Conservation (phyloP, 768 basidiomycete genomes). For the Tulasnella sp. region DNA sequence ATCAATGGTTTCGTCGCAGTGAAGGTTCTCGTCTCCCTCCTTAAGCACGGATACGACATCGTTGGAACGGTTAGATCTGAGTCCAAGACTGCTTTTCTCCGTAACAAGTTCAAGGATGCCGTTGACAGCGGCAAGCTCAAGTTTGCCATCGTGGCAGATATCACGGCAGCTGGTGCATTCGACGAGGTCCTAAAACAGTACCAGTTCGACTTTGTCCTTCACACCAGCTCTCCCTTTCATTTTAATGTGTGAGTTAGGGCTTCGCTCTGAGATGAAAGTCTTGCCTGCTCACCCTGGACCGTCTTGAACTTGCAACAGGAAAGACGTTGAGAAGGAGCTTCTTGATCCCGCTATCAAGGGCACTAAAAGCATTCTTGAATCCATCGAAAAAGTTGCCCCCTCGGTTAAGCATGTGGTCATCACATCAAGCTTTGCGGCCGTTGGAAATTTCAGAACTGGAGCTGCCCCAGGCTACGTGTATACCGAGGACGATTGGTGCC, state of each 20-base stretch:
- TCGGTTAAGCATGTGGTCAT: constrained; percentile 33
- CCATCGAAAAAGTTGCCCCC: constrained; percentile 25
- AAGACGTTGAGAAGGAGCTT: constrained; percentile 21
- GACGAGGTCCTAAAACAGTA: constrained; percentile 10
- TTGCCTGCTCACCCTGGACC: neutral
- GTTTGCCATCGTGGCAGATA: constrained; percentile 23
- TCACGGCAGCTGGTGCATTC: constrained; percentile 11
- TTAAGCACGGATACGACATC: constrained; percentile 41
- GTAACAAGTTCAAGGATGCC: neutral
- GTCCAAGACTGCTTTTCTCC: neutral
- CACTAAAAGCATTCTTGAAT: constrained; percentile 30
- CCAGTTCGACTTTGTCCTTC: constrained; percentile 16
- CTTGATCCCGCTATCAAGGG: constrained; percentile 31
- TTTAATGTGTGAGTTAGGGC: neutral
- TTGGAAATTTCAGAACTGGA: constrained; percentile 24
- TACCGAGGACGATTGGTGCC: constrained; percentile 29
- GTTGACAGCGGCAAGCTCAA: neutral
- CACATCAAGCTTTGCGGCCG: constrained; percentile 33
- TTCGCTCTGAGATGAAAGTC: neutral
- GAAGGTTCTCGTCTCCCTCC: constrained; percentile 55
- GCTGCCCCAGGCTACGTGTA: constrained; percentile 27
- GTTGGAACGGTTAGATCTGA: constrained; percentile 7
- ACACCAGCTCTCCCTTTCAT: constrained; percentile 19
- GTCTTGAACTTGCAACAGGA: neutral
- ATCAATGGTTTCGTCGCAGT: constrained; percentile 59